phyloP scores from a whole-genome alignment of 257 asterid species.

The Plectranthus barbatus region DNA sequence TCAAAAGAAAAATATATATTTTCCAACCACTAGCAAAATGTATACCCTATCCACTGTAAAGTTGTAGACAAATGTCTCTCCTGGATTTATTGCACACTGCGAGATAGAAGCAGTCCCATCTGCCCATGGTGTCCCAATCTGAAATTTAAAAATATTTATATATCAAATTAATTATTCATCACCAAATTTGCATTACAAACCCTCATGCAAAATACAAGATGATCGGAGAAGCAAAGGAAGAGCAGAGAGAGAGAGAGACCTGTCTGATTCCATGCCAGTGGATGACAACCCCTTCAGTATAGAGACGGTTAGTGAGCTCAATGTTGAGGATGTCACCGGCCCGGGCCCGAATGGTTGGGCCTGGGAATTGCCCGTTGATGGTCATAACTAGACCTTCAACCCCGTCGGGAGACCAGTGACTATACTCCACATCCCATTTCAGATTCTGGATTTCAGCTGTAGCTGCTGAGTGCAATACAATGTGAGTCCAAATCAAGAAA shows the following conservation, averaged over 20 bases:
- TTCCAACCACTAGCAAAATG: no score
- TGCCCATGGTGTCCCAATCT: slow-evolving; percentile 91
- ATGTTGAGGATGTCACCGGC: slow-evolving; percentile 57
- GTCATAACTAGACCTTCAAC: slow-evolving; percentile 43
- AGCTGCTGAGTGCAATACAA: slow-evolving; percentile 5
- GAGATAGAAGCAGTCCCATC: slow-evolving; percentile 85
- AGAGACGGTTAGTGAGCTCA: slow-evolving; percentile 57
- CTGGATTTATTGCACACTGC: slow-evolving; percentile 73
- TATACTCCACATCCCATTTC: slow-evolving; percentile 60
- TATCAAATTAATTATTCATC: no score
- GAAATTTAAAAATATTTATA: neutral
- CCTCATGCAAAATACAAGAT: neutral
- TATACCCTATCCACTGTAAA: slow-evolving; percentile 59
- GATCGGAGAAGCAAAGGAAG: neutral
- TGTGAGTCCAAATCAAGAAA: neutral
- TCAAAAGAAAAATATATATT: no score
- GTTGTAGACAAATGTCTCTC: slow-evolving; percentile 57
- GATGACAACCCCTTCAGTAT: slow-evolving; percentile 66
- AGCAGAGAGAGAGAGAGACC: slow-evolving; percentile 18
- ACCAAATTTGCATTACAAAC: neutral
- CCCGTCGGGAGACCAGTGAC: slow-evolving; percentile 72
- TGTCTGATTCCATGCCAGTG: slow-evolving; percentile 93
- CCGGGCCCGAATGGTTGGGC: slow-evolving; percentile 67
- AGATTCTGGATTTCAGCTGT: slow-evolving; percentile 32
- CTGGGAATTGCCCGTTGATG: slow-evolving; percentile 74